Evolutionary conservation across 1,139 yeast genomes (phyloP), one percentile per base, ranked within the genome.

Genomic region (Debaryomyces robertsiae): DNA sequence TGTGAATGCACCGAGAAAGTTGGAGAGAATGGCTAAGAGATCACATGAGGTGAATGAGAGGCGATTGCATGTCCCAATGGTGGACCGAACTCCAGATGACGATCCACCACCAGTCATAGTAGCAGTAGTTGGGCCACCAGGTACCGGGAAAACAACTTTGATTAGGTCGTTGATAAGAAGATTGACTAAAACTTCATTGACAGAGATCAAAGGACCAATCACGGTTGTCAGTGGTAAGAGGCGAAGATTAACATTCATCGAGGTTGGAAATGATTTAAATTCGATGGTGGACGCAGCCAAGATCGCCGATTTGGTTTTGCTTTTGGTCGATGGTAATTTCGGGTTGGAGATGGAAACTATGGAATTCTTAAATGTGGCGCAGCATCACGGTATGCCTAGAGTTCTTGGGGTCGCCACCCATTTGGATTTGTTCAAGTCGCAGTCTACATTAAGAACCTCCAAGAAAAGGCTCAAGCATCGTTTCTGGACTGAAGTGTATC

Each of bases 321-420:
- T 94, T 46, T 69, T 93, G 75, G 82, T 94, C 47, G 99, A 94
- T 67, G 98, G 98, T 47, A 94, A 94, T 62, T 94, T 89, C 61
- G 99, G 99, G 3, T 82, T 94, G 48, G 99, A 94, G 68, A 94
- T 94, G 99, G 99, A 94, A 64, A 94, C 98, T 11, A 94, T 94
- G 98, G 99, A 94, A 65, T 94, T 94, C 59, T 75, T 94, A 49
- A 94, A 94, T 58, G 79, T 94, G 50, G 94, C 96, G 4, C 96
- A 94, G 54, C 97, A 94, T 57, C 98, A 94, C 60, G 99, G 98
- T 63, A 93, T 94, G 91, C 98, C 99, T 34, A 79, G 97, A 58
- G 95, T 94, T 19, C 74, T 94, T 40, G 98, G 98, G 48, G 89
- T 94, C 14, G 86, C 96, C 7, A 93, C 98, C 0, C 99, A 94